phyloP scores from a whole-genome alignment of 2,329 filamentous ascomycete species.

The Chrysoporthe austroafricana region DNA sequence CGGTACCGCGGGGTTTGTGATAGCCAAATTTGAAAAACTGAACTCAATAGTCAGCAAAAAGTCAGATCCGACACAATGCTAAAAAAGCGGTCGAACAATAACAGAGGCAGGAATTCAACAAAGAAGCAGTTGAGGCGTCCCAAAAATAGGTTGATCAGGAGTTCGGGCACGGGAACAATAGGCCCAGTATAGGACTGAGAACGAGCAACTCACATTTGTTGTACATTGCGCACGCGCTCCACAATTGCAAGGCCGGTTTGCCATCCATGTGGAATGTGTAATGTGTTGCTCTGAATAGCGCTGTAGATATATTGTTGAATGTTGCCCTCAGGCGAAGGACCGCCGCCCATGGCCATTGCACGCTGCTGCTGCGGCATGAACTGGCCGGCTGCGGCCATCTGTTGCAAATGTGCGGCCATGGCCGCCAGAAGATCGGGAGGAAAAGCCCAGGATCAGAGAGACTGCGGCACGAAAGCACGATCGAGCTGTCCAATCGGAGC shows the following conservation, averaged over 20 bases:
- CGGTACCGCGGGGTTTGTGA: constrained; percentile 46
- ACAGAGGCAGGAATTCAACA: background rate
- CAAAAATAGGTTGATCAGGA: background rate
- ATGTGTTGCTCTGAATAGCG: constrained; percentile 32
- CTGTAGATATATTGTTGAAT: constrained; percentile 45
- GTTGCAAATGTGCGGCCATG: constrained; percentile 65
- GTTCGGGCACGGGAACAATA: background rate
- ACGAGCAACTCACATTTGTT: constrained; percentile 41
- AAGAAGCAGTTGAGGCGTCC: background rate
- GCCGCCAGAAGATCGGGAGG: constrained; percentile 42
- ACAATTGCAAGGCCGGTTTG: constrained; percentile 37
- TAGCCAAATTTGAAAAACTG: constrained; percentile 56
- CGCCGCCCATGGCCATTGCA: constrained; percentile 20
- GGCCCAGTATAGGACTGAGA: constrained; percentile 10
- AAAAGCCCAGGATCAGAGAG: constrained; percentile 22
- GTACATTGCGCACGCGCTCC: constrained; percentile 40
- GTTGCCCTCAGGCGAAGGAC: constrained; percentile 37
- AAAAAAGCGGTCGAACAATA: background rate
- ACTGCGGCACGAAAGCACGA: constrained; percentile 14
- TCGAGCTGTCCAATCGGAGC: constrained; percentile 16
- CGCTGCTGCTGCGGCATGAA: constrained; percentile 49
- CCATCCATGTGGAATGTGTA: constrained; percentile 35
- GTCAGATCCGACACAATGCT: background rate
- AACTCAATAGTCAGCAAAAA: background rate
- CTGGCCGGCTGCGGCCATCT: constrained; percentile 54